These are phyloP conservation scores for Linanthus parryae DNA, from an alignment of 148 eudicot genomes.

Conservation along the genomic window DNA sequence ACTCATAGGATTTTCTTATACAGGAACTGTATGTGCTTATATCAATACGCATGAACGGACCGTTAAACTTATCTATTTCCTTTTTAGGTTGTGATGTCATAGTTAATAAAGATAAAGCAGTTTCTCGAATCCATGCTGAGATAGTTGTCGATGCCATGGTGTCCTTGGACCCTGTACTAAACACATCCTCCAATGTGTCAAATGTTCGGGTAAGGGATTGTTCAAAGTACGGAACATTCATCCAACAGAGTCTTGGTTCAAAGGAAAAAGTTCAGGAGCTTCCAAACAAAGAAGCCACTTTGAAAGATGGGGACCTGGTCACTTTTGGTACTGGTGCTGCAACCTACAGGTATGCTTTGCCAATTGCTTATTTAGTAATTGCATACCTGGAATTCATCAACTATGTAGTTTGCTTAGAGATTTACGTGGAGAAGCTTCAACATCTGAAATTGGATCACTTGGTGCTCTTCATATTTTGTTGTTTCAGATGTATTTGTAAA, in stretches of 20 bases:
- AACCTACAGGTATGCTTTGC: constrained; percentile 57
- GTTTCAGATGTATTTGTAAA: not conserved
- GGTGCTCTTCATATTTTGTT: too few species aligned
- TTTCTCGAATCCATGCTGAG: constrained; percentile 92
- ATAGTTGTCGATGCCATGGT: constrained; percentile 65
- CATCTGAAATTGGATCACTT: too few species aligned
- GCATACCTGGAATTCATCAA: not conserved
- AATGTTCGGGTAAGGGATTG: constrained; percentile 72
- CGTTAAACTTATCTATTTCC: not conserved
- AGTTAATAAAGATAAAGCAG: constrained; percentile 73
- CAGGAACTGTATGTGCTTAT: too few species aligned
- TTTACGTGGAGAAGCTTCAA: too few species aligned
- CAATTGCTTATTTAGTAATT: not conserved
- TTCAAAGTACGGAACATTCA: constrained; percentile 88
- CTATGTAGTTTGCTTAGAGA: too few species aligned
- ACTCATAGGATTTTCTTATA: too few species aligned
- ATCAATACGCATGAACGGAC: too few species aligned
- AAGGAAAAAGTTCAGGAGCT: constrained; percentile 77
- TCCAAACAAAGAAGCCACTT: constrained; percentile 51
- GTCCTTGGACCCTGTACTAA: constrained; percentile 29
- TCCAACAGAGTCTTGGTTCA: constrained; percentile 28
- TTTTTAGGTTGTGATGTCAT: constrained; percentile 82
- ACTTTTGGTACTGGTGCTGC: constrained; percentile 90
- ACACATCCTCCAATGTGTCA: constrained; percentile 29
- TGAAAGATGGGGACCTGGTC: constrained; percentile 72